These are phyloP conservation scores for Hypocreales sp. DNA, from an alignment of 2,329 filamentous ascomycete species.

Conservation along the genomic window DNA sequence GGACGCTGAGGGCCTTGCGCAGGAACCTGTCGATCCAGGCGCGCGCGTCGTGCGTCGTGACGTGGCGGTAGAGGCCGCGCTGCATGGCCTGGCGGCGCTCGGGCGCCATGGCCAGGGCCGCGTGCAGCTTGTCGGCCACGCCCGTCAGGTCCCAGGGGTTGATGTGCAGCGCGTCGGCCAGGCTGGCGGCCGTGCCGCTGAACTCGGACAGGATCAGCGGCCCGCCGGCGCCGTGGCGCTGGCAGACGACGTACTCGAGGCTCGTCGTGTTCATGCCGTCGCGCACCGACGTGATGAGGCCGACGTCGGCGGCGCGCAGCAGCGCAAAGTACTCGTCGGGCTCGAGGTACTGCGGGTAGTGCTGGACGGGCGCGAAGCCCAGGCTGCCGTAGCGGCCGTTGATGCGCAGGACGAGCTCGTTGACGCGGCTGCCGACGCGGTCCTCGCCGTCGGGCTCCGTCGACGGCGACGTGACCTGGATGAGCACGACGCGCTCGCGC, in stretches of 20 bases:
- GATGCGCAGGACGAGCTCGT: conserved; percentile 79
- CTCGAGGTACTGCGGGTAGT: conserved; percentile 85
- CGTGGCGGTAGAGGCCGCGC: conserved; percentile 62
- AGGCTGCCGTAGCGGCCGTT: conserved; percentile 83
- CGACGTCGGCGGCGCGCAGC: conserved; percentile 79
- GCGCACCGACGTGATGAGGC: conserved; percentile 85
- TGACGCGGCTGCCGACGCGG: conserved; percentile 77
- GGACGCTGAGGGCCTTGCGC: conserved; percentile 62
- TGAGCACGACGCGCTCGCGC: conserved; percentile 81
- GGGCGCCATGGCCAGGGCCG: conserved; percentile 57
- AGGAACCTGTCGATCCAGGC: conserved; percentile 73
- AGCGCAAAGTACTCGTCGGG: conserved; percentile 89
- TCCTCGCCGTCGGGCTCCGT: conserved; percentile 65
- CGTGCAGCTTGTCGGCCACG: conserved; percentile 70
- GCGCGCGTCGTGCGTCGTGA: conserved; percentile 74
- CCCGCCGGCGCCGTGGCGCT: conserved; percentile 71
- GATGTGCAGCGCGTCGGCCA: conserved; percentile 81
- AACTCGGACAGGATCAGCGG: conserved; percentile 93
- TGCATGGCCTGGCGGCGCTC: conserved; percentile 32
- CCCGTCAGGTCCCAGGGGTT: conserved; percentile 88
- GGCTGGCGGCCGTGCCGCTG: conserved; percentile 78
- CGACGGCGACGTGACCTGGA: conserved; percentile 86
- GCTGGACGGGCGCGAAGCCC: conserved; percentile 79
- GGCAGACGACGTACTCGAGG: conserved; percentile 85
- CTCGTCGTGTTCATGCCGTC: conserved; percentile 98